phyloP scores from a whole-genome alignment of 257 asterid species.

The Verbena officinalis region DNA sequence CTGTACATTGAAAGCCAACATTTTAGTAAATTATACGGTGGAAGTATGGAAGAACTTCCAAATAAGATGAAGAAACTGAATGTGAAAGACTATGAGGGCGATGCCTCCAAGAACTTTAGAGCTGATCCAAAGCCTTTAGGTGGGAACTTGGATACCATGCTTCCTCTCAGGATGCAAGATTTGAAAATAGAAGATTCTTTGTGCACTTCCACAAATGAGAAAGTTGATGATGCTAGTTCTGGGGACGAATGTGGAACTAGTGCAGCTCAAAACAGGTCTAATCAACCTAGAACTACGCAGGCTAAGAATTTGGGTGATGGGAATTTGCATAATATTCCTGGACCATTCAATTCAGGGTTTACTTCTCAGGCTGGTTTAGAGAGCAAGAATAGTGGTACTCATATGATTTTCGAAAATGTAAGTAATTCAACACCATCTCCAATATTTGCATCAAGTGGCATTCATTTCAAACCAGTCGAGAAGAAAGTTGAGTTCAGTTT shows the following conservation, averaged over 20 bases:
- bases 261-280: conserved; percentile 29
- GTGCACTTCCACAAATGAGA: conserved; percentile 26
- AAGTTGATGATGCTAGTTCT: conserved; percentile 32
- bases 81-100: conserved; percentile 40
- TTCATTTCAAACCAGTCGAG: conserved; percentile 38
- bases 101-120: conserved; percentile 30
- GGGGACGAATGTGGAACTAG: conserved; percentile 23
- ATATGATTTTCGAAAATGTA: conserved; percentile 38
- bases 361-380: conserved; percentile 49
- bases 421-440: conserved; percentile 37
- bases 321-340: conserved; percentile 33
- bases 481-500: conserved; percentile 59
- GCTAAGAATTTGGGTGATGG: conserved; percentile 34
- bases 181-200: conserved; percentile 42
- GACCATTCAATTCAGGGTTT: conserved; percentile 41
- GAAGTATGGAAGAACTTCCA: conserved; percentile 43
- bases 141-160: conserved; percentile 34
- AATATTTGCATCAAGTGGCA: conserved; percentile 38
- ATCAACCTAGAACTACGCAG: conserved; percentile 19
- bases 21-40: conserved; percentile 30
- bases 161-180: conserved; percentile 37
- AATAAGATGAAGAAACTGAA: conserved; percentile 67
- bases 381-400: conserved; percentile 32
- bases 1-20: conserved; percentile 49
- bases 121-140: conserved; percentile 20